A percentile compares a stretch with the other conserved stretches of the same genome.
phyloP scores from a whole-genome alignment of 2,329 filamentous ascomycete species.

The Ophiosphaerella narmari region DNA sequence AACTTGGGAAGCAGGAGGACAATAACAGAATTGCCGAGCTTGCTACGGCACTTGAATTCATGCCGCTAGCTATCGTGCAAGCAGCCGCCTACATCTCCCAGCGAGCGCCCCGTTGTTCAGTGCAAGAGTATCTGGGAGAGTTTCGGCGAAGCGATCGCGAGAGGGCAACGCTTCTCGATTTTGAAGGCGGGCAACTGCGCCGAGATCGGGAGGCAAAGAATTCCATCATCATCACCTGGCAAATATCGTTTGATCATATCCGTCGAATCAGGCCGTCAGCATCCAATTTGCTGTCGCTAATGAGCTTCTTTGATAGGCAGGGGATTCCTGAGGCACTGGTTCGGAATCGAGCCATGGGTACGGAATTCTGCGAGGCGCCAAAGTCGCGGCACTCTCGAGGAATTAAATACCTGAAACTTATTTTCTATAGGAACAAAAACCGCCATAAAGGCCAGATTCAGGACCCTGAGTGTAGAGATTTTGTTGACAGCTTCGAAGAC shows the following conservation, averaged over 20 bases:
- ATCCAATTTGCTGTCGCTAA: slow-evolving; percentile 51
- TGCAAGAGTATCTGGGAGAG: background rate
- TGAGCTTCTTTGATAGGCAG: slow-evolving; percentile 54
- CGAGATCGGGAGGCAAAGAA: slow-evolving; percentile 28
- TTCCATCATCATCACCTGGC: slow-evolving; percentile 45
- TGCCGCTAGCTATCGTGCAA: background rate
- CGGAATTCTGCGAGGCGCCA: too few relatives aligned
- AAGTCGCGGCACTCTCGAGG: too few relatives aligned
- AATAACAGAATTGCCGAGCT: slow-evolving; percentile 8
- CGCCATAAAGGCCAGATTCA: background rate
- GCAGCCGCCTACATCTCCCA: slow-evolving; percentile 29
- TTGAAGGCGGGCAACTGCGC: background rate
- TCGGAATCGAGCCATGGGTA: background rate
- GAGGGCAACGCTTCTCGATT: slow-evolving; percentile 5
- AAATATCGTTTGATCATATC: slow-evolving; percentile 41
- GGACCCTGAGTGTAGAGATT: too few relatives aligned
- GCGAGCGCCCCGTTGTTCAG: slow-evolving; percentile 11
- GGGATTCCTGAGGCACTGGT: slow-evolving; percentile 37
- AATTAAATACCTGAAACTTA: too few relatives aligned
- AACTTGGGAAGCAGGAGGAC: slow-evolving; percentile 7
- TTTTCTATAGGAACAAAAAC: too few relatives aligned
- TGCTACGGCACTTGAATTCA: slow-evolving; percentile 20
- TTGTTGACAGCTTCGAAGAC: slow-evolving; percentile 18
- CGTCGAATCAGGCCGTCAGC: slow-evolving; percentile 32
- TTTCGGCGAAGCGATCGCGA: slow-evolving; percentile 40